These are phyloP conservation scores for Mycena leptocephala DNA, from an alignment of 768 basidiomycete genomes.

Conservation along the genomic window DNA sequence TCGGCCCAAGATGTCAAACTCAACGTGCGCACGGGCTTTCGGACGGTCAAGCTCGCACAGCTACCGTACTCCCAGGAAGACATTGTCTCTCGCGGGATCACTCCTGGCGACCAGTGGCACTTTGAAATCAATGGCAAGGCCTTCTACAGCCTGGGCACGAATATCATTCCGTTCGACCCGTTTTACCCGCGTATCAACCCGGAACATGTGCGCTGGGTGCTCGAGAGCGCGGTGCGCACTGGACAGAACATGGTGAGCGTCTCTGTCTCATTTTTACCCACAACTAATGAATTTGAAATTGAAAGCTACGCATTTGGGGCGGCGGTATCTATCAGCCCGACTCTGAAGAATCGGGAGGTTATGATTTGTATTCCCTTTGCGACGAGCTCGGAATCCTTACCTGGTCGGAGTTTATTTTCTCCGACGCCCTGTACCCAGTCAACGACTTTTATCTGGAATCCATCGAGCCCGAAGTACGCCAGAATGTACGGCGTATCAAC, in stretches of 20 bases:
- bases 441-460: slow-evolving; percentile 68
- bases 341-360: slow-evolving; percentile 62
- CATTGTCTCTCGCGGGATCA: slow-evolving; percentile 63
- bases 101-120: slow-evolving; percentile 74
- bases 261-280: no score
- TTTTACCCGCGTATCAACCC: slow-evolving; percentile 69
- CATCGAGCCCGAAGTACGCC: slow-evolving; percentile 69
- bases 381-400: slow-evolving; percentile 75
- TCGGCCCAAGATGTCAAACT: slow-evolving; percentile 51
- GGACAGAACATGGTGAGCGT: slow-evolving; percentile 74
- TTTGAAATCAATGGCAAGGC: slow-evolving; percentile 72
- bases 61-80: slow-evolving; percentile 63
- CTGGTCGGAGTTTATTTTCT: slow-evolving; percentile 77
- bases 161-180: slow-evolving; percentile 75
- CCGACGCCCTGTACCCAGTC: slow-evolving; percentile 70
- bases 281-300: neutral
- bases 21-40: slow-evolving; percentile 68
- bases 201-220: slow-evolving; percentile 68
- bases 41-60: slow-evolving; percentile 70
- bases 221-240: slow-evolving; percentile 68
- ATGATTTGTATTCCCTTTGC: slow-evolving; percentile 72
- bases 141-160: slow-evolving; percentile 71
- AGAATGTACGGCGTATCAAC: slow-evolving; percentile 71
- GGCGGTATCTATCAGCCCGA: slow-evolving; percentile 68
- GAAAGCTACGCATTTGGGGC: slow-evolving; percentile 73